Conservation (phyloP, 1,284 basidiomycete species). For the Cerrena zonata region DNA sequence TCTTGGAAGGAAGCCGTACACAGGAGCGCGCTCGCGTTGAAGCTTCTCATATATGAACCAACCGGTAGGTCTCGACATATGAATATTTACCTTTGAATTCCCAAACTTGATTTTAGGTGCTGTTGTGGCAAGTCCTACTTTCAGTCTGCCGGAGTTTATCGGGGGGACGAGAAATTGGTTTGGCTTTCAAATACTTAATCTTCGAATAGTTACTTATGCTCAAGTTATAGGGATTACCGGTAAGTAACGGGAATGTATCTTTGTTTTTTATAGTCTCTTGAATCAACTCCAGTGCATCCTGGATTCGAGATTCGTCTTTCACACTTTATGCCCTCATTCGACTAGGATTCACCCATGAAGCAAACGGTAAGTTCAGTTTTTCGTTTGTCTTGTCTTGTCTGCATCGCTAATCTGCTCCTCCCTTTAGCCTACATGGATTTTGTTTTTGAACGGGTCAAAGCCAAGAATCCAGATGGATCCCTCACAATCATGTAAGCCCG, state of each 20-base stretch:
- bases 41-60: conserved; percentile 80
- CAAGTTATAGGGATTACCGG: conserved; percentile 60
- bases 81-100: conserved; percentile 19
- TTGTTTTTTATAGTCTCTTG: background rate
- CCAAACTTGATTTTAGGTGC: conserved; percentile 46
- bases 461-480: conserved; percentile 83
- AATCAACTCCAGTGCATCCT: conserved; percentile 51
- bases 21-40: conserved; percentile 80
- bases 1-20: conserved; percentile 92
- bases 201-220: background rate
- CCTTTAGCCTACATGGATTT: conserved; percentile 80
- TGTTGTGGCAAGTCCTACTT: conserved; percentile 88
- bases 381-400: background rate
- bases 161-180: conserved; percentile 84
- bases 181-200: conserved; percentile 13
- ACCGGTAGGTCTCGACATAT: conserved; percentile 46
- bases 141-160: conserved; percentile 86
- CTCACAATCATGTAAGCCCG: conserved; percentile 76
- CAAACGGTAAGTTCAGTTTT: conserved; percentile 50
- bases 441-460: conserved; percentile 73
- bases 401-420: background rate
- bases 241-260: conserved; percentile 21
- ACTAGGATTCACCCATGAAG: conserved; percentile 86
- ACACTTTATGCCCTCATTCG: conserved; percentile 87
- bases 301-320: conserved; percentile 89